Evolutionary conservation across 2,329 filamentous ascomycete genomes (phyloP).

Genomic region (Fusarium subtropicale): DNA sequence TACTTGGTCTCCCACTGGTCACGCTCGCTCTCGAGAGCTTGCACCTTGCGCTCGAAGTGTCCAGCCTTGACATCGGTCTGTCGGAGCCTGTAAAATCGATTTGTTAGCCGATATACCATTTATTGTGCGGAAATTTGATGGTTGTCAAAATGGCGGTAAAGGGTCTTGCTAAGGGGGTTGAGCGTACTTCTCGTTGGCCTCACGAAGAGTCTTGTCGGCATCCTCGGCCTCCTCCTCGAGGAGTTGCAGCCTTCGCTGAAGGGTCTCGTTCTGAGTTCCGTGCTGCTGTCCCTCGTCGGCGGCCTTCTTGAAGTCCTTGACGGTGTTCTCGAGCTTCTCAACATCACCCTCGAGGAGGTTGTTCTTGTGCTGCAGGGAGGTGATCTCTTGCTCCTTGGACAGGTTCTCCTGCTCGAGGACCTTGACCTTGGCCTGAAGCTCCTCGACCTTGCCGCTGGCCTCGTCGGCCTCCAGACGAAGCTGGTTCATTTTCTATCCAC

Average conservation of each 20-base stretch:
- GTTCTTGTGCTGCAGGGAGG: conserved; percentile 95
- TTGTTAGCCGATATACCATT: conserved; percentile 32
- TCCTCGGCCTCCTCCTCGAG: conserved; percentile 98
- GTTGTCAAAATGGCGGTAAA: conserved; percentile 43
- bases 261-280: conserved; percentile 89
- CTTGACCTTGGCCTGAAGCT: conserved; percentile 90
- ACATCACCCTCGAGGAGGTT: conserved; percentile 88
- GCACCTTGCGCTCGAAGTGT: conserved; percentile 99
- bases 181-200: conserved; percentile 97
- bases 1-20: conserved; percentile 98
- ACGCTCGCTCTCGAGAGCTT: conserved; percentile 90
- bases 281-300: conserved; percentile 85
- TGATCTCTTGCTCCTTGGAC: conserved; percentile 97
- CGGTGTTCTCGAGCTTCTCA: conserved; percentile 86
- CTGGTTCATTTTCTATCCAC: conserved; percentile 85
- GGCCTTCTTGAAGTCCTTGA: conserved; percentile 89
- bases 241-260: conserved; percentile 92
- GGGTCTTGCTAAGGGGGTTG: conserved; percentile 27
- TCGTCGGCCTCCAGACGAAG: conserved; percentile 96
- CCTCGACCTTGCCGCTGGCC: conserved; percentile 82
- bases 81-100: conserved; percentile 75
- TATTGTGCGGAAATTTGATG: conserved; percentile 11
- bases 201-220: conserved; percentile 94
- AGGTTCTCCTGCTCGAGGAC: conserved; percentile 93
- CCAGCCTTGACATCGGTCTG: conserved; percentile 99